These are phyloP conservation scores for Alternaria arbusti DNA, from an alignment of 2,329 filamentous ascomycete species.

Conservation along the genomic window DNA sequence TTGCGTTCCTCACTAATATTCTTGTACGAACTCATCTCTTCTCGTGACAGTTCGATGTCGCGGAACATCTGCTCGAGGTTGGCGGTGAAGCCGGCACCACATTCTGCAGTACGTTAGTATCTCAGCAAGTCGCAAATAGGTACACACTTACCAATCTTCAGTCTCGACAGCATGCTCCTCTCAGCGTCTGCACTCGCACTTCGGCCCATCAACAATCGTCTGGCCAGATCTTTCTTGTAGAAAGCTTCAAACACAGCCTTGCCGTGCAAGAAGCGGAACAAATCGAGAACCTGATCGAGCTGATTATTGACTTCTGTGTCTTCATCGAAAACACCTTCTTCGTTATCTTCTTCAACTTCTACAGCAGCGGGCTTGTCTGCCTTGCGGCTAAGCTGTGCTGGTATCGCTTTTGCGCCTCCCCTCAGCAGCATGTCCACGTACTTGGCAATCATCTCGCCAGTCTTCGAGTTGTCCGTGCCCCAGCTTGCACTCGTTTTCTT, in stretches of 20 bases:
- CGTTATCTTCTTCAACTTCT: slow-evolving; percentile 65
- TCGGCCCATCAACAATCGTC: slow-evolving; percentile 85
- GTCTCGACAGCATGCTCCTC: slow-evolving; percentile 88
- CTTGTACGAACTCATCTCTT: slow-evolving; percentile 92
- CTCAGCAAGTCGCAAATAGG: not conserved
- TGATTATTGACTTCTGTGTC: slow-evolving; percentile 91
- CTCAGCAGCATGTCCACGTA: slow-evolving; percentile 90
- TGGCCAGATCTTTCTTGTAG: slow-evolving; percentile 96
- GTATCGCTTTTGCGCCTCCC: slow-evolving; percentile 84
- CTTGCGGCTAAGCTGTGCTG: slow-evolving; percentile 67
- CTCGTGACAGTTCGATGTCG: slow-evolving; percentile 89
- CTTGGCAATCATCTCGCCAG: slow-evolving; percentile 98
- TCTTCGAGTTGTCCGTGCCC: slow-evolving; percentile 86
- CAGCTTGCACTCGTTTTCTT: slow-evolving; percentile 74
- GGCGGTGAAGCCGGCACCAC: slow-evolving; percentile 91
- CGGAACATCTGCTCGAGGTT: slow-evolving; percentile 99
- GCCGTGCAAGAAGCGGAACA: slow-evolving; percentile 96
- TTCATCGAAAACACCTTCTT: slow-evolving; percentile 76
- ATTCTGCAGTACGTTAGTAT: slow-evolving; percentile 63
- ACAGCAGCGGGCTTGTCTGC: slow-evolving; percentile 64
- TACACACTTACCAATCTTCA: slow-evolving; percentile 69
- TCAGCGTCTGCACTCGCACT: slow-evolving; percentile 96
- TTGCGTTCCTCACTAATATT: slow-evolving; percentile 67
- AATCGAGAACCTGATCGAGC: slow-evolving; percentile 87
- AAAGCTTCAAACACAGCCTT: slow-evolving; percentile 99